A percentile compares a stretch with the other conserved stretches of the same genome.
phyloP scores from a whole-genome alignment of 2,329 filamentous ascomycete genomes.

The Alternaria angustiovoidea region DNA sequence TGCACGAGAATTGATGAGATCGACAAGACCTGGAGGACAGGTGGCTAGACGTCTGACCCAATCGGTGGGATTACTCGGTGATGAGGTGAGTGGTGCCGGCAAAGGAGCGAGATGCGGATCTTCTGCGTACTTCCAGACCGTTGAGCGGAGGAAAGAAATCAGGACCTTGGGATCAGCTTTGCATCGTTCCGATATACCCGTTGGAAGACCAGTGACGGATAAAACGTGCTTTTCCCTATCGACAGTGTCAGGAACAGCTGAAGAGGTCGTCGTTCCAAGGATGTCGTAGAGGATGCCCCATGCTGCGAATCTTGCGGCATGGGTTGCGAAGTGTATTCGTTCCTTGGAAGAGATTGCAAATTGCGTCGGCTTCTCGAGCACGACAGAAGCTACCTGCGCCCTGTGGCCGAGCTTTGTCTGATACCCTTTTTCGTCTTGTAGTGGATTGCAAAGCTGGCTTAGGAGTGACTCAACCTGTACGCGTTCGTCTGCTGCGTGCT shows the following conservation, averaged over 20 bases:
- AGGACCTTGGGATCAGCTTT: slow-evolving; percentile 74
- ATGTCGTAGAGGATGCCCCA: slow-evolving; percentile 80
- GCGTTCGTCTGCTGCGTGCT: slow-evolving; percentile 94
- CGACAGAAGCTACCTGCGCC: slow-evolving; percentile 39
- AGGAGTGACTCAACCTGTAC: slow-evolving; percentile 80
- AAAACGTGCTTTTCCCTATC: slow-evolving; percentile 44
- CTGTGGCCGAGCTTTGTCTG: slow-evolving; percentile 43
- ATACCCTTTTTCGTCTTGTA: slow-evolving; percentile 20
- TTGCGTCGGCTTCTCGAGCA: slow-evolving; percentile 61
- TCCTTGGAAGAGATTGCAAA: slow-evolving; percentile 74
- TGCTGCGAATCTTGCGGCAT: slow-evolving; percentile 65
- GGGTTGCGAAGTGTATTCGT: slow-evolving; percentile 62
- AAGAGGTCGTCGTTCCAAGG: background rate
- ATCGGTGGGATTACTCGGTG: background rate
- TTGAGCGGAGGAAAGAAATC: slow-evolving; percentile 75
- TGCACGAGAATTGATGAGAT: slow-evolving; percentile 77
- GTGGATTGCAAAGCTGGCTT: slow-evolving; percentile 58
- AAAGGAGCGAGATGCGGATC: slow-evolving; percentile 9
- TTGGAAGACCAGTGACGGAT: slow-evolving; percentile 69
- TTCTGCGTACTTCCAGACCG: slow-evolving; percentile 69
- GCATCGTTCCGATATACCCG: slow-evolving; percentile 78
- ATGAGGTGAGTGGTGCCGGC: background rate
- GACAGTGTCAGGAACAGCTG: slow-evolving; percentile 1
- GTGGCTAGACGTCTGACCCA: slow-evolving; percentile 72
- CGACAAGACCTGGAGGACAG: slow-evolving; percentile 78